A percentile compares a stretch with the other conserved stretches of the same genome.
phyloP scores from a whole-genome alignment of 2,329 filamentous ascomycete species.

The Ceratocystiopsis minuta region DNA sequence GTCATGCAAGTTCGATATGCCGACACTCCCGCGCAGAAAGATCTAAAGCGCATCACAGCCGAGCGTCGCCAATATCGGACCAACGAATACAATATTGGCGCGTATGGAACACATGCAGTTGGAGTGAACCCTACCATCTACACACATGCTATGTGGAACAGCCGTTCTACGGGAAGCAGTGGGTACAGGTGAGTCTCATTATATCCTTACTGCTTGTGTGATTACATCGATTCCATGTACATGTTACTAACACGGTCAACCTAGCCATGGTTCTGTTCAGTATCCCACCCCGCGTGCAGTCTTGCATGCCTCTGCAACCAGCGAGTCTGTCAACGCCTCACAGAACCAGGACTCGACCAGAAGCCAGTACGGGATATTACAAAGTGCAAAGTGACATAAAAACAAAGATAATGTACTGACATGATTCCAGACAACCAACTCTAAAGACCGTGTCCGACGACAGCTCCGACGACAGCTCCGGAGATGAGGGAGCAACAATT shows the following conservation, averaged over 20 bases:
- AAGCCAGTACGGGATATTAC: too few species aligned
- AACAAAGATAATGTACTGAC: too few species aligned
- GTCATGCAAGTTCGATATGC: conserved; percentile 91
- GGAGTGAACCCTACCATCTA: conserved; percentile 34
- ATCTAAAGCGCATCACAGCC: conserved; percentile 87
- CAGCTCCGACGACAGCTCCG: conserved; percentile 19
- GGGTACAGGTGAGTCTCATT: conserved; percentile 10
- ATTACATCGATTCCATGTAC: too few species aligned
- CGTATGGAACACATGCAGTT: conserved; percentile 45
- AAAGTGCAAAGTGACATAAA: too few species aligned
- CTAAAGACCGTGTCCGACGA: conserved; percentile 8
- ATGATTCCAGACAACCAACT: too few species aligned
- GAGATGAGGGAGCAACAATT: conserved; percentile 36
- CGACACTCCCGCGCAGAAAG: conserved; percentile 91
- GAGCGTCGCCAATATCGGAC: conserved; percentile 91
- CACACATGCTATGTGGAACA: conserved; percentile 21
- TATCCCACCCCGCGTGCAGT: too few species aligned
- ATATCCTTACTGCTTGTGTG: neutral
- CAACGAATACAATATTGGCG: conserved; percentile 76
- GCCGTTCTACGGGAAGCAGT: conserved; percentile 11
- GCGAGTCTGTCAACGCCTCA: too few species aligned
- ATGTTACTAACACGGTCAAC: neutral
- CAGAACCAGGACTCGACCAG: too few species aligned
- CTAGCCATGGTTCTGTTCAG: neutral
- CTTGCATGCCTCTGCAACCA: too few species aligned